Base-by-base conservation (phyloP, 2,329 filamentous ascomycete species). In the Chalaropsis ovoidea region DNA sequence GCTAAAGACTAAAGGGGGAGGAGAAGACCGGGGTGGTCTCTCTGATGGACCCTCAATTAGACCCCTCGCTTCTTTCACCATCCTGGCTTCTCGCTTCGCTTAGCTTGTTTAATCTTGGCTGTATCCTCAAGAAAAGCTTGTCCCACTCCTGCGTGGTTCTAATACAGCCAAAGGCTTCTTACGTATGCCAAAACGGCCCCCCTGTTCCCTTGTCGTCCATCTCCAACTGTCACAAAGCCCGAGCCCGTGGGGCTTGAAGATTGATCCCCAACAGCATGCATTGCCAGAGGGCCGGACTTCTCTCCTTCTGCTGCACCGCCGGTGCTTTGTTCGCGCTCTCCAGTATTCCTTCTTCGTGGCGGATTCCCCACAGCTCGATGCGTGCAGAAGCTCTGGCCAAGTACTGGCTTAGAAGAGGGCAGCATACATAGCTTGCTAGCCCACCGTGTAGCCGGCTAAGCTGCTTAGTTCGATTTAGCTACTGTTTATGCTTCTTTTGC, bases 61-160 rank as follows among this genome's bases (percentile, higher is more conserved):
- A 15, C 15, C 47, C 13, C 24, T 58, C 15, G 8, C 27, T 35
- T 35, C 54, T 35, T 22, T n/a, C 27, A 17, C 17, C 24, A 35
- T 58, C 54, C 54, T 58, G 17, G 27, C 54, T 58, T 1, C 17
- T 58, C 54, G 54, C 54, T 58, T 52, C 19, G 35, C 35, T 39
- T 47, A 27, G 54, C 54, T 15, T 58, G 54, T 58, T 58, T 58
- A 58, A 58, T 58, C 17, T 58, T 58, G 27, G 24, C 54, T 58
- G 54, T 39, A 58, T 58, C 54, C 54, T 19, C 54, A n/a, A 3
- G 13, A 17, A 58, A 39, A n/a, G 27, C 27, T 39, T 27, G 10
- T 58, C 27, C 27, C 54, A 10, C 24, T 58, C 13, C 39, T 19
- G 27, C 15, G 10, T 39, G 8, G 24, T 3, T 10, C 15, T 13